These are phyloP conservation scores for Phytophthora kernoviae DNA, from an alignment of 352 stramenopile genomes.

Conservation along the genomic window DNA sequence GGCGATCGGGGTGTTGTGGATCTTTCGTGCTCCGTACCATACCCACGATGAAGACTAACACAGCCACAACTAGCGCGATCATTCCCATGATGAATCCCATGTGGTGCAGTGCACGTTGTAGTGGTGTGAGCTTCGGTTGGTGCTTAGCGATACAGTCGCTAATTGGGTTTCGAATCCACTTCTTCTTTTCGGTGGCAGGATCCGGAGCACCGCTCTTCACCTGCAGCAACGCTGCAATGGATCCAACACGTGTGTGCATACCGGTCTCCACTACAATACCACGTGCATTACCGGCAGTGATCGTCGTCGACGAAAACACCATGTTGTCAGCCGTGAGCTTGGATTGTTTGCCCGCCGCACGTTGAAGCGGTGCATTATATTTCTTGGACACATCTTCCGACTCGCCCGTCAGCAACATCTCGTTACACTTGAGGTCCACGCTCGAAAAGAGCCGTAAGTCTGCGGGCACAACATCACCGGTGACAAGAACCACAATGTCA, in stretches of 20 bases:
- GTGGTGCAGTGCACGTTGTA: slow-evolving; percentile 94
- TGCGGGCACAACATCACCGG: slow-evolving; percentile 92
- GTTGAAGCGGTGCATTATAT: slow-evolving; percentile 42
- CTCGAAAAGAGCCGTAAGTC: slow-evolving; percentile 92
- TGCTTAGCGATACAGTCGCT: slow-evolving; percentile 61
- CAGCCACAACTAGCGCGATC: slow-evolving; percentile 79
- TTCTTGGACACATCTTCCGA: slow-evolving; percentile 83
- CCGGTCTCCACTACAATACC: slow-evolving; percentile 76
- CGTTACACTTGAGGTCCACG: slow-evolving; percentile 89
- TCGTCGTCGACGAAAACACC: slow-evolving; percentile 92
- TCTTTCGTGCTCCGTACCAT: slow-evolving; percentile 63
- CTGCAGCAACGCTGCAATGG: slow-evolving; percentile 69
- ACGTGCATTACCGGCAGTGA: slow-evolving; percentile 77
- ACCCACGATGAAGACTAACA: slow-evolving; percentile 92
- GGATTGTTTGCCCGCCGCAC: slow-evolving; percentile 22
- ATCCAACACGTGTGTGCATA: slow-evolving; percentile 75
- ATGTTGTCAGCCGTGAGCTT: slow-evolving; percentile 88
- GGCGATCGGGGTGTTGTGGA: slow-evolving; percentile 70
- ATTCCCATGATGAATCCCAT: slow-evolving; percentile 92
- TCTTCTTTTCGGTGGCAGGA: slow-evolving; percentile 18
- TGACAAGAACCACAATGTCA: slow-evolving; percentile 89
- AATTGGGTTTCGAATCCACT: slow-evolving; percentile 58
- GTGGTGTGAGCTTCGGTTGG: slow-evolving; percentile 82
- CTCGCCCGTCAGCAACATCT: slow-evolving; percentile 95
- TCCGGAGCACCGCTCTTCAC: slow-evolving; percentile 31